Conservation (phyloP, 495 filamentous ascomycete genomes). For the Neurospora discreta region DNA sequence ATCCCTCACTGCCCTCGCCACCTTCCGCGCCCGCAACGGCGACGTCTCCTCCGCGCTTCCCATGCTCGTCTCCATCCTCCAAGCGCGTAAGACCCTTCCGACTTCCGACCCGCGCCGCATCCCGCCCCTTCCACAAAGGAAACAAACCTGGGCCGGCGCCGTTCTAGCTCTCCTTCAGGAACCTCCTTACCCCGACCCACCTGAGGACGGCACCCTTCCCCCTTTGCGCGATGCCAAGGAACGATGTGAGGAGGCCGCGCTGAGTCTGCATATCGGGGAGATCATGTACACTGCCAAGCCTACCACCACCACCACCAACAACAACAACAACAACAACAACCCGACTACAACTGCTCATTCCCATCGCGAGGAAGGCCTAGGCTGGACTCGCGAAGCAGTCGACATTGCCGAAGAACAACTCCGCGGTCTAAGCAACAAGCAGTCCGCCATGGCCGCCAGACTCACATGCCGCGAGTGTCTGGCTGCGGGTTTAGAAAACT, state of each 20-base stretch:
- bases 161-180: conserved; percentile 29
- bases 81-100: conserved; percentile 47
- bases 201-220: conserved; percentile 52
- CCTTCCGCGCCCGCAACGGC: conserved; percentile 58
- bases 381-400: conserved; percentile 78
- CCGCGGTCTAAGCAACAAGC: conserved; percentile 17
- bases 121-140: not conserved
- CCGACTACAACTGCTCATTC: conserved; percentile 23
- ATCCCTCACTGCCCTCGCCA: conserved; percentile 64
- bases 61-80: conserved; percentile 76
- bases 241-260: conserved; percentile 69
- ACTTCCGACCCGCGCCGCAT: conserved; percentile 1
- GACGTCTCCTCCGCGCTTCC: conserved; percentile 58
- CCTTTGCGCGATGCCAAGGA: conserved; percentile 48
- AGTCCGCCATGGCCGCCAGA: conserved; percentile 21
- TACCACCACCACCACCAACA: not conserved
- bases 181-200: conserved; percentile 52
- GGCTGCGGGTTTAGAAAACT: conserved; percentile 58
- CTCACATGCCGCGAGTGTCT: conserved; percentile 63
- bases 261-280: conserved; percentile 89
- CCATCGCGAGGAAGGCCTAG: conserved; percentile 54
- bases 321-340: not conserved
- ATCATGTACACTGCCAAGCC: conserved; percentile 52
- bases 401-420: conserved; percentile 48
- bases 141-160: not conserved